phyloP scores from a whole-genome alignment of 1,139 yeast species.

The Kodamaea arcana region DNA sequence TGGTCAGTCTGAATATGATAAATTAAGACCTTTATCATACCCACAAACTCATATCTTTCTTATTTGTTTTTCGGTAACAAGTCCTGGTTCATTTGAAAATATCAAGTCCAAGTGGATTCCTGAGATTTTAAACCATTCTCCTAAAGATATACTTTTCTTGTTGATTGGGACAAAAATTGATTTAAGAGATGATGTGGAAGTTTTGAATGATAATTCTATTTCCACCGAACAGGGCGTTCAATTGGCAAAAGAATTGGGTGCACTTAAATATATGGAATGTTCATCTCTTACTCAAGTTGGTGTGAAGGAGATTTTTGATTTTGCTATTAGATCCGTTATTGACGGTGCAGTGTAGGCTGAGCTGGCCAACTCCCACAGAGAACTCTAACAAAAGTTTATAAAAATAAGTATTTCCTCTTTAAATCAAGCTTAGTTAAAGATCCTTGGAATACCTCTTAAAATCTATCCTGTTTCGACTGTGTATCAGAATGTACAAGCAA shows the following conservation, averaged over 20 bases:
- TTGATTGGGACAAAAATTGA: slow-evolving; percentile 86
- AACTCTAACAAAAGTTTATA: too few species aligned
- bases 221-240: slow-evolving; percentile 58
- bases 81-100: slow-evolving; percentile 77
- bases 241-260: slow-evolving; percentile 68
- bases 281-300: slow-evolving; percentile 93
- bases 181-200: slow-evolving; percentile 76
- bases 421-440: too few species aligned
- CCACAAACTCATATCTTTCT: slow-evolving; percentile 91
- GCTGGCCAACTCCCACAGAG: too few species aligned
- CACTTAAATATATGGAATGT: slow-evolving; percentile 78
- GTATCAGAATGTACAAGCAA: too few species aligned
- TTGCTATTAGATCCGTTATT: slow-evolving; percentile 69
- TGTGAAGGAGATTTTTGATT: slow-evolving; percentile 76
- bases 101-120: slow-evolving; percentile 80
- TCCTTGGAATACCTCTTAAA: too few species aligned
- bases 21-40: slow-evolving; percentile 84
- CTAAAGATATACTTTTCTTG: slow-evolving; percentile 67
- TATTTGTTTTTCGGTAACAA: slow-evolving; percentile 81
- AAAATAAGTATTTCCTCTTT: too few species aligned
- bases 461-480: too few species aligned
- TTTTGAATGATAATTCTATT: slow-evolving; percentile 69
- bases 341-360: too few species aligned
- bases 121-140: slow-evolving; percentile 82
- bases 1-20: slow-evolving; percentile 90